These are phyloP conservation scores for Colletotrichum cuscutae DNA, from an alignment of 2,329 filamentous ascomycete species.

Conservation along the genomic window DNA sequence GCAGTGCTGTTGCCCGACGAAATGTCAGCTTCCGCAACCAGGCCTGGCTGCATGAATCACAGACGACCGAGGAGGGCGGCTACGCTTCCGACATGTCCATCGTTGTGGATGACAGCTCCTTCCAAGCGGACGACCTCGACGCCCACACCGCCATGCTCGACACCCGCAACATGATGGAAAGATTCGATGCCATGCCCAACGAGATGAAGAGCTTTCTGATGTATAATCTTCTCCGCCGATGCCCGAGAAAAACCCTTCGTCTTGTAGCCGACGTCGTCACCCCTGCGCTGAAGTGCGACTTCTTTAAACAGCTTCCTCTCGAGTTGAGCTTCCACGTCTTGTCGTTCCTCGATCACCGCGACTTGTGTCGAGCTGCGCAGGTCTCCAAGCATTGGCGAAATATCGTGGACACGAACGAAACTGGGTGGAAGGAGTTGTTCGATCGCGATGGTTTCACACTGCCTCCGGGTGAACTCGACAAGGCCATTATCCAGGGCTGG, in stretches of 20 bases:
- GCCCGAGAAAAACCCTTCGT: conserved; percentile 87
- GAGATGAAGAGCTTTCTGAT: conserved; percentile 96
- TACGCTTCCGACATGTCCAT: conserved; percentile 37
- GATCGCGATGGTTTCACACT: conserved; percentile 85
- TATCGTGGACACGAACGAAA: conserved; percentile 92
- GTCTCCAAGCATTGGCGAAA: conserved; percentile 95
- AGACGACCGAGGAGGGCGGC: conserved; percentile 51
- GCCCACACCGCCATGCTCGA: conserved; percentile 70
- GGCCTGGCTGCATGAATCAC: conserved; percentile 54
- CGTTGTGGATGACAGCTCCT: conserved; percentile 37
- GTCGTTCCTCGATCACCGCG: conserved; percentile 84
- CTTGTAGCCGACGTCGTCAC: conserved; percentile 92
- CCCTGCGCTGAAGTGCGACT: conserved; percentile 94
- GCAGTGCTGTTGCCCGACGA: conserved; percentile 20
- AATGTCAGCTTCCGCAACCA: conserved; percentile 27
- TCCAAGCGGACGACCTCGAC: conserved; percentile 39
- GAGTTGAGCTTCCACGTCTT: conserved; percentile 91
- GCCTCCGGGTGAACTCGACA: conserved; percentile 83
- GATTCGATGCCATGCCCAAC: conserved; percentile 89
- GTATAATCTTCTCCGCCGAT: conserved; percentile 92
- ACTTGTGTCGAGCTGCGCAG: conserved; percentile 89
- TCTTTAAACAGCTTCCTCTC: conserved; percentile 82
- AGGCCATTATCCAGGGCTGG: conserved; percentile 92
- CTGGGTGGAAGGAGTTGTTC: conserved; percentile 93
- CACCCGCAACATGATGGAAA: conserved; percentile 86